These are phyloP conservation scores for Phytophthora citrophthora DNA, from an alignment of 352 stramenopile species.

Conservation along the genomic window DNA sequence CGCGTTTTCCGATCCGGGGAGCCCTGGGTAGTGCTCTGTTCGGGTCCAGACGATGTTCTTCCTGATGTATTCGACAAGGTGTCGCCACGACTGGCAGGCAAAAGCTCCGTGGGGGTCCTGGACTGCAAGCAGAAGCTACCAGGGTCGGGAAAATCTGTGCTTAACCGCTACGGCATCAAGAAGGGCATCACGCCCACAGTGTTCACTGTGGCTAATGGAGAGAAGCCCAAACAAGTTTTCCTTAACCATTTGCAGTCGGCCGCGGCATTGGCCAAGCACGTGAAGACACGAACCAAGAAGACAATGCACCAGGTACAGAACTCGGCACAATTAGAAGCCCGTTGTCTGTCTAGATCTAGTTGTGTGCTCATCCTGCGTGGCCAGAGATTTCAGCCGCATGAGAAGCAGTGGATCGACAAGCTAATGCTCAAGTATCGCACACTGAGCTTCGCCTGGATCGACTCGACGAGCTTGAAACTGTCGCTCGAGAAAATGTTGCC, in stretches of 20 bases:
- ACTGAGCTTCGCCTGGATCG: constrained; percentile 75
- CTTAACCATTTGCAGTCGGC: constrained; percentile 67
- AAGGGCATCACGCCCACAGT: constrained; percentile 68
- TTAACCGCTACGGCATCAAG: constrained; percentile 68
- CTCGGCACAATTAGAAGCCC: constrained; percentile 65
- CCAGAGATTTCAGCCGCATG: constrained; percentile 58
- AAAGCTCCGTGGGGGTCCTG: constrained; percentile 70
- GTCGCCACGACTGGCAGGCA: constrained; percentile 56
- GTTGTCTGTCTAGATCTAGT: constrained; percentile 64
- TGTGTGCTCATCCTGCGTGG: constrained; percentile 78
- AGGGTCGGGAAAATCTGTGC: constrained; percentile 59
- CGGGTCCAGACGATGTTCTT: constrained; percentile 67
- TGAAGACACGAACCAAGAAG: constrained; percentile 64
- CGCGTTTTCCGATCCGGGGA: constrained; percentile 84
- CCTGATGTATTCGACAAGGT: constrained; percentile 78
- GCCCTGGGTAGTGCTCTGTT: constrained; percentile 84
- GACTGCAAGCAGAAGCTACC: constrained; percentile 74
- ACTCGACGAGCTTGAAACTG: constrained; percentile 68
- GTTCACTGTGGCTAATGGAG: constrained; percentile 82
- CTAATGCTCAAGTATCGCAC: constrained; percentile 65
- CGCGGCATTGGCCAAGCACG: constrained; percentile 65
- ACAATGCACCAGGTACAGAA: constrained; percentile 63
- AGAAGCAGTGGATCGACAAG: constrained; percentile 76
- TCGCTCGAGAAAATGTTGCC: constrained; percentile 73
- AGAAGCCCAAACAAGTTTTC: constrained; percentile 80